phyloP scores from a whole-genome alignment of 768 basidiomycete species.

The Termitomyces sp. region DNA sequence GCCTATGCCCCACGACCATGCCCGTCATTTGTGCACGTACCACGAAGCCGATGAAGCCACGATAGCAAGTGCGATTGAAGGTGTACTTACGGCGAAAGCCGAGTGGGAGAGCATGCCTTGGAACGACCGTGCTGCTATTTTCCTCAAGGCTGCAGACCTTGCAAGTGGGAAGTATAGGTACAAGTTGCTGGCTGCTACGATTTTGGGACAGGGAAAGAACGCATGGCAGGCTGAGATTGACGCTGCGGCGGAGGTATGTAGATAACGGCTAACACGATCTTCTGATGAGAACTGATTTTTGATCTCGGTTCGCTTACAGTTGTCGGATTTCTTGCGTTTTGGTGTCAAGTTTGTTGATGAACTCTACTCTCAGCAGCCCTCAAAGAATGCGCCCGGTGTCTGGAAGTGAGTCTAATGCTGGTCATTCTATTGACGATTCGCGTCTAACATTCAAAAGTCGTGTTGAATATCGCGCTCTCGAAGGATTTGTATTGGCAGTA shows the following conservation, averaged over 20 bases:
- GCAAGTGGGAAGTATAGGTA: constrained; percentile 95
- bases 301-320: constrained; percentile 32
- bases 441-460: constrained; percentile 49
- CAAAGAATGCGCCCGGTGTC: constrained; percentile 77
- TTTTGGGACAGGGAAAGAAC: constrained; percentile 99
- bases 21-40: constrained; percentile 76
- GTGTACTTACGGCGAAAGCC: constrained; percentile 80
- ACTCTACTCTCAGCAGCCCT: constrained; percentile 86
- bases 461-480: constrained; percentile 93
- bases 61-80: constrained; percentile 77
- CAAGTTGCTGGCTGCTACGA: constrained; percentile 92
- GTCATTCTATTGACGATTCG: neutral
- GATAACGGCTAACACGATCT: neutral
- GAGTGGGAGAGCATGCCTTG: constrained; percentile 95
- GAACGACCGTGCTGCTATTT: constrained; percentile 96
- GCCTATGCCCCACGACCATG: constrained; percentile 83
- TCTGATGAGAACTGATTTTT: neutral
- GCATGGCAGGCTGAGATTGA: constrained; percentile 99
- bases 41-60: constrained; percentile 82
- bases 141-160: constrained; percentile 96
- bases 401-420: constrained; percentile 78
- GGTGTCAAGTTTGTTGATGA: constrained; percentile 97
- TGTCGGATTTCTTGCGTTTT: constrained; percentile 93
- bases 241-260: constrained; percentile 88
- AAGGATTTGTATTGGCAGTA: constrained; percentile 96